These are phyloP conservation scores for Ceratocystis lukuohia DNA, from an alignment of 2,329 filamentous ascomycete species.

Conservation along the genomic window DNA sequence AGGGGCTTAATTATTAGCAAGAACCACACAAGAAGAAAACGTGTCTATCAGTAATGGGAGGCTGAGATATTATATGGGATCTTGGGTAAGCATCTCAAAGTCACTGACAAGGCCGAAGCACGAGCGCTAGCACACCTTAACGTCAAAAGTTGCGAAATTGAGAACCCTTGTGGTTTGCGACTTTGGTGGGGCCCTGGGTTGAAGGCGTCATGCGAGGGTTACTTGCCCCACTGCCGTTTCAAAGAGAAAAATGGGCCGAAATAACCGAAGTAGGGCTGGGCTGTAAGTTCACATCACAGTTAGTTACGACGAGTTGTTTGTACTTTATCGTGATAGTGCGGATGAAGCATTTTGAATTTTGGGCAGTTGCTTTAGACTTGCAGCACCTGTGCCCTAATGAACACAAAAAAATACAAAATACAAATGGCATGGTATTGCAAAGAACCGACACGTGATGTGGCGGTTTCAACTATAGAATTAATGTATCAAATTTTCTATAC, in stretches of 20 bases:
- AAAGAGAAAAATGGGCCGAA: background rate
- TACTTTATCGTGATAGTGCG: background rate
- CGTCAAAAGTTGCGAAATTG: background rate
- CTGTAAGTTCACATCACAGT: background rate
- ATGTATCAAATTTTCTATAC: conserved; percentile 5
- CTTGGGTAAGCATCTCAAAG: background rate
- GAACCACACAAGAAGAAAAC: background rate
- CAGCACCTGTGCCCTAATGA: background rate
- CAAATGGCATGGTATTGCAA: background rate
- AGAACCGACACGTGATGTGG: background rate
- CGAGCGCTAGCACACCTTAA: background rate
- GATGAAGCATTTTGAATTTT: background rate
- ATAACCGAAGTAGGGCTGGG: background rate
- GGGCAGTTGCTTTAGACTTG: background rate
- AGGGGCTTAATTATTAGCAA: background rate
- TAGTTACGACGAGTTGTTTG: background rate
- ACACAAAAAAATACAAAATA: background rate
- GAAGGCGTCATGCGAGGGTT: background rate
- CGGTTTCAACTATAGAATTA: background rate
- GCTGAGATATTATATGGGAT: background rate
- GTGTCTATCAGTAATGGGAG: background rate
- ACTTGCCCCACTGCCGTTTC: background rate
- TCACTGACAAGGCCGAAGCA: background rate
- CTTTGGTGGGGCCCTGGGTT: background rate
- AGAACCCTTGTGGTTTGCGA: background rate